Conservation (phyloP, 202 grass and related monocot genomes). For the Cymbopogon flexuosus region DNA sequence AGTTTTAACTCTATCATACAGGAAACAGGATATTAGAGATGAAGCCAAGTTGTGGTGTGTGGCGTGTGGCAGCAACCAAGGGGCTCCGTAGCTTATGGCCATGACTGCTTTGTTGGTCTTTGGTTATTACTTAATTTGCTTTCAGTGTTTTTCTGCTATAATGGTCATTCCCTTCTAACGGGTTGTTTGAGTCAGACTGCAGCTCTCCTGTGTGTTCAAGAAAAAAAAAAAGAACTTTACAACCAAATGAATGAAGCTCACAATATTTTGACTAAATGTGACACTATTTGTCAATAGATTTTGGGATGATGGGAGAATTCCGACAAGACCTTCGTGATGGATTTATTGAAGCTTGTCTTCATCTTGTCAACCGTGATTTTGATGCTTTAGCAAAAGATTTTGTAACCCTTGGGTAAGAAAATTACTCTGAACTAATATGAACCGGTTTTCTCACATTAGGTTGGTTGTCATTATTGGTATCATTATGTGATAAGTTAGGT, state of each 20-base stretch:
- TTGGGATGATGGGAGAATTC: conserved; percentile 98
- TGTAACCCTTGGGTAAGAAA: conserved; percentile 88
- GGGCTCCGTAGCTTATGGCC: neutral
- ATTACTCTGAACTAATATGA: neutral
- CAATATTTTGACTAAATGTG: conserved; percentile 23
- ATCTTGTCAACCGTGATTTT: conserved; percentile 98
- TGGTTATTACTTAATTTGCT: neutral
- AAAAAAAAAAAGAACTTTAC: neutral
- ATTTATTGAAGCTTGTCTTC: conserved; percentile 97
- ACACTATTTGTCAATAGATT: conserved; percentile 56
- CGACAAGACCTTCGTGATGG: conserved; percentile 86
- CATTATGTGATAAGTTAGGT: neutral
- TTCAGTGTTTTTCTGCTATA: neutral
- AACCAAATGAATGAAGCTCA: conserved; percentile 5
- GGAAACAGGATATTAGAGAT: neutral
- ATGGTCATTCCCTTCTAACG: neutral
- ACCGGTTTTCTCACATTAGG: neutral
- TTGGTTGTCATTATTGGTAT: conserved; percentile 2
- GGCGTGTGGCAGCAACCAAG: neutral
- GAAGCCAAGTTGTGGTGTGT: neutral
- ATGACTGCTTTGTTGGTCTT: neutral
- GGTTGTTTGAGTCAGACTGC: neutral
- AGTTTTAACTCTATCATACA: neutral
- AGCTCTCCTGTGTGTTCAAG: neutral
- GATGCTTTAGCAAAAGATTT: conserved; percentile 98